phyloP scores from a whole-genome alignment of 2,329 filamentous ascomycete genomes.

The Stagonosporopsis rhizophila region DNA sequence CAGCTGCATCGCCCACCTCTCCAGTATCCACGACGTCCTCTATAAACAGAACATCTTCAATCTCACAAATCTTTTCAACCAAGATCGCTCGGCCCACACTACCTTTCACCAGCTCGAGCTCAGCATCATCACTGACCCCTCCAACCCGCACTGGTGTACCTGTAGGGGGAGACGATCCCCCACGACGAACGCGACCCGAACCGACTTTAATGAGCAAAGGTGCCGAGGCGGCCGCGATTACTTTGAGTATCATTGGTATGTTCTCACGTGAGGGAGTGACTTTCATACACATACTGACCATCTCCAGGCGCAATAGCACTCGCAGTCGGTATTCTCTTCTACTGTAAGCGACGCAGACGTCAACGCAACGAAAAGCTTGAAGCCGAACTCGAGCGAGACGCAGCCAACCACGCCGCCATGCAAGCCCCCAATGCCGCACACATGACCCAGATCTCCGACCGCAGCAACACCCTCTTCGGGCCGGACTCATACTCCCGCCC shows the following conservation, averaged over 20 bases:
- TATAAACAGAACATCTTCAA: slow-evolving; percentile 3
- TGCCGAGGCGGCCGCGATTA: slow-evolving; percentile 42
- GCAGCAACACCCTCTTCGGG: slow-evolving; percentile 39
- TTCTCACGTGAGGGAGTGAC: background rate
- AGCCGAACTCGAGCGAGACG: slow-evolving; percentile 37
- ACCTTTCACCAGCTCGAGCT: background rate
- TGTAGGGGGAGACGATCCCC: slow-evolving; percentile 5
- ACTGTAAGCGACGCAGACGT: slow-evolving; percentile 36
- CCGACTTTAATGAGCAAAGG: slow-evolving; percentile 35
- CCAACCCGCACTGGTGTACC: background rate
- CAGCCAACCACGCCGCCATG: slow-evolving; percentile 31
- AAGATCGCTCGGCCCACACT: slow-evolving; percentile 10
- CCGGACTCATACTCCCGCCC: slow-evolving; percentile 37
- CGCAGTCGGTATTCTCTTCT: slow-evolving; percentile 29
- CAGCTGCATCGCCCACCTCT: slow-evolving; percentile 1
- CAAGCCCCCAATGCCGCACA: slow-evolving; percentile 33
- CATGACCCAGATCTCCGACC: slow-evolving; percentile 33
- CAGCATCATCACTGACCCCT: background rate
- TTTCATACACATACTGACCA: slow-evolving; percentile 4
- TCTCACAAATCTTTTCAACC: slow-evolving; percentile 6
- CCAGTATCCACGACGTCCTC: background rate
- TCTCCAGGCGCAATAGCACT: slow-evolving; percentile 37
- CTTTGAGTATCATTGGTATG: slow-evolving; percentile 41
- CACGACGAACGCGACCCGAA: slow-evolving; percentile 17
- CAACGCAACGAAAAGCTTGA: slow-evolving; percentile 26